Percentiles rank a stretch among this genome's conserved stretches.
These are phyloP conservation scores for Monosporascus sp. DNA, from an alignment of 2,329 filamentous ascomycete genomes.

Conservation along the genomic window DNA sequence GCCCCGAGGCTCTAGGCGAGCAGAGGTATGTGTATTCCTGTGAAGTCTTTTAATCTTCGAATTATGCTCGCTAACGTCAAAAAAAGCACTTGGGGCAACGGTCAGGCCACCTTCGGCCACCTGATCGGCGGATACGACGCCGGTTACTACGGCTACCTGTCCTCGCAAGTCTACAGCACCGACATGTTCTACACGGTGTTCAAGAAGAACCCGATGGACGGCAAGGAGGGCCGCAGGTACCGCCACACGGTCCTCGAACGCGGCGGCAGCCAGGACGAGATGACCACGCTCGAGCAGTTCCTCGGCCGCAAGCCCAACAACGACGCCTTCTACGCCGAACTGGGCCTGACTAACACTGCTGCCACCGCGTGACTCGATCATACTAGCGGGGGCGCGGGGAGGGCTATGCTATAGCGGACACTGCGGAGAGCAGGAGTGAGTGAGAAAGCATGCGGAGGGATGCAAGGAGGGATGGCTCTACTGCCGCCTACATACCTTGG, in stretches of 20 bases:
- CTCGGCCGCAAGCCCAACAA: conserved; percentile 69
- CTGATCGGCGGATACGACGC: conserved; percentile 81
- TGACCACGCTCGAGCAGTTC: conserved; percentile 74
- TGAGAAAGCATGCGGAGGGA: background rate
- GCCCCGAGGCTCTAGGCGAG: conserved; percentile 61
- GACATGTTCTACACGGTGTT: conserved; percentile 86
- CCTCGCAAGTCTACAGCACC: conserved; percentile 72
- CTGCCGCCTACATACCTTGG: no score
- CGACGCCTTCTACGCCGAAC: conserved; percentile 74
- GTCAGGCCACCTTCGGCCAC: conserved; percentile 76
- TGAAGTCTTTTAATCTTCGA: background rate
- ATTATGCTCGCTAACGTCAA: conserved; percentile 20
- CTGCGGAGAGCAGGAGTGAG: background rate
- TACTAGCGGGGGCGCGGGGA: background rate
- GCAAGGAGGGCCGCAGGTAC: conserved; percentile 67
- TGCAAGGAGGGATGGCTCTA: no score
- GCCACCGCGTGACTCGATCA: conserved; percentile 1
- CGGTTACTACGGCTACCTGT: conserved; percentile 73
- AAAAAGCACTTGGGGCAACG: conserved; percentile 63
- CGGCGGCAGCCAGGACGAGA: conserved; percentile 75
- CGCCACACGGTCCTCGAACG: conserved; percentile 72
- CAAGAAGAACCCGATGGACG: conserved; percentile 72
- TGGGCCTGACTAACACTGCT: conserved; percentile 44
- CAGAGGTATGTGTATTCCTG: conserved; percentile 37
- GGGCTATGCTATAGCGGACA: background rate